phyloP scores from a whole-genome alignment of 345 rosid genomes.

The Eucalyptus regnans region DNA sequence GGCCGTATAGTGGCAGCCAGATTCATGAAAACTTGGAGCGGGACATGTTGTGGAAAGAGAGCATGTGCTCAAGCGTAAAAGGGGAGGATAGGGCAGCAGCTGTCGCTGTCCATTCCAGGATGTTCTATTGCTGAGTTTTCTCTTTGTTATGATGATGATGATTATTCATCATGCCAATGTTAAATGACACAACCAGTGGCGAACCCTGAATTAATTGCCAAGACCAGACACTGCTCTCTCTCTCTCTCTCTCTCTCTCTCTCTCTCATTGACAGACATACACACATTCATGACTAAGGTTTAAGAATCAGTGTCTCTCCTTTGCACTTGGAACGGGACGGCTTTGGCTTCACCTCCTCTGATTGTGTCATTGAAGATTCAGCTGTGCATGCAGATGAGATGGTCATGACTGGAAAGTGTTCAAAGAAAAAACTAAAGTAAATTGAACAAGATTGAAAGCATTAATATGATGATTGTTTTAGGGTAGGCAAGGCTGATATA shows the following conservation, averaged over 20 bases:
- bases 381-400: neutral
- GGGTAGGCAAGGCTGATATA: neutral
- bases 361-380: neutral
- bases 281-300: neutral
- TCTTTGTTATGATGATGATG: neutral
- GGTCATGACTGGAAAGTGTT: neutral
- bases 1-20: neutral
- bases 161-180: neutral
- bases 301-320: neutral
- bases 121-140: neutral
- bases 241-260: neutral
- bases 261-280: neutral
- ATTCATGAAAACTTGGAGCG: neutral
- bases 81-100: slow-evolving; percentile 17
- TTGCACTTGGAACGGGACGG: neutral
- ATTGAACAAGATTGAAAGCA: neutral
- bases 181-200: neutral
- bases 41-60: slow-evolving; percentile 28
- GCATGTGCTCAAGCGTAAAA: slow-evolving; percentile 21
- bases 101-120: slow-evolving; percentile 19
- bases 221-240: neutral
- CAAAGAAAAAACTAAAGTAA: neutral
- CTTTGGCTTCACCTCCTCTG: neutral
- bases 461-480: neutral
- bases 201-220: slow-evolving; percentile 23